Base-by-base conservation (phyloP, 2,329 filamentous ascomycete species). In the Trichoderma koningiopsis region DNA sequence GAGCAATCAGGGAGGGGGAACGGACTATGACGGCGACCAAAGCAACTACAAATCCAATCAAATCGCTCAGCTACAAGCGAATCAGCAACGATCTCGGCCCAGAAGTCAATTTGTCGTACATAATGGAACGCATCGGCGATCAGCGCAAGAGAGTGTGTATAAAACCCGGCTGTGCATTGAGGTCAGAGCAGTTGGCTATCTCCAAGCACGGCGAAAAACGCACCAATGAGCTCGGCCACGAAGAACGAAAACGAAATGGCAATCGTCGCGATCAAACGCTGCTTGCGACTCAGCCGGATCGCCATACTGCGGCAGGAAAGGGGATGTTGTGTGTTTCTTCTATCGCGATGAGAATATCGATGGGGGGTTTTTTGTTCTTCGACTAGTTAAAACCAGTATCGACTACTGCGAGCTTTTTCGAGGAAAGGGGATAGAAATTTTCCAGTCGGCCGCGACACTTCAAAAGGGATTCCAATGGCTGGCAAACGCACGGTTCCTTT, bases 41-140 rank as follows among this genome's bases (percentile, higher is more conserved):
- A 3, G 91, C 90, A 10, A 92, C 87, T 24, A 88, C 80, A 72
- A 92, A 92, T 19, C 89, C 86, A 65, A 93, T 84, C 1, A 93
- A 79, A 74, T 94, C 91, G 73, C 90, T 92, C 70, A 93, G 77
- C 89, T 91, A 59, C 4, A 10, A 31, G 14, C 47, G 27, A 10
- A 59, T 76, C 64, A 78, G 72, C 35, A 13, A 29, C 1, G 19
- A 22, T 3, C 19, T 29, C 33, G 8, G 10, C 29, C 29, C 31
- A 29, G 29, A n/a, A 31, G 24, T 29, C 3, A 11, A 11, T 10
- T 53, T 56, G 47, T 10, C 64, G 60, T 80, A 91, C 89, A 76
- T 93, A 92, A 76, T 94, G 92, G 73, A 94, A 93, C 1, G 92
- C 90, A 82, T 94, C 92, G 33, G 92, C 91, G 31, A 94, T 82